phyloP scores from a whole-genome alignment of 257 asterid species.

The Plantago major region DNA sequence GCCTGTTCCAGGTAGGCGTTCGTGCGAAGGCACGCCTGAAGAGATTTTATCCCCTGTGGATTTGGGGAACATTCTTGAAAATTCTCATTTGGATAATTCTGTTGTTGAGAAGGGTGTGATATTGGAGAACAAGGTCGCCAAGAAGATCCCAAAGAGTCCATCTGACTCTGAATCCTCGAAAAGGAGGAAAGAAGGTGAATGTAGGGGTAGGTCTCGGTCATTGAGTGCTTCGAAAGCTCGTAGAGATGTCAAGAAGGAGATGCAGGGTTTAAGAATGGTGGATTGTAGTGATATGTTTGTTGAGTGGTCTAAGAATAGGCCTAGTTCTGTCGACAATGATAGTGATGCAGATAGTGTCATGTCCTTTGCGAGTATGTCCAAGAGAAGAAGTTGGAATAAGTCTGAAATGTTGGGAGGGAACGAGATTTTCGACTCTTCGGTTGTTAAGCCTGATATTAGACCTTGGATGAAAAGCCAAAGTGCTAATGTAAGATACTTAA shows the following conservation, averaged over 20 bases:
- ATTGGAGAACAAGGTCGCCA: constrained; percentile 52
- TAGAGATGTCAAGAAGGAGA: constrained; percentile 15
- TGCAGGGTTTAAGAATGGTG: constrained; percentile 3
- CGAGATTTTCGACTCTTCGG: constrained; percentile 53
- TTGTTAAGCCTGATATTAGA: constrained; percentile 35
- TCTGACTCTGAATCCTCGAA: constrained; percentile 27
- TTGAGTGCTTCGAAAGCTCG: constrained; percentile 35
- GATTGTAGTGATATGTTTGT: constrained; percentile 14
- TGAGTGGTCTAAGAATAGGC: constrained; percentile 17
- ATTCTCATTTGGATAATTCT: constrained; percentile 29
- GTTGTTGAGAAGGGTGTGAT: constrained; percentile 60
- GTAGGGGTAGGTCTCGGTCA: constrained; percentile 28
- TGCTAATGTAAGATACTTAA: constrained; percentile 39
- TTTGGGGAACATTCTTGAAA: constrained; percentile 25
- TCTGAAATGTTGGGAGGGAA: constrained; percentile 47
- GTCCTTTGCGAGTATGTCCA: constrained; percentile 30
- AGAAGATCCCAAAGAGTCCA: constrained; percentile 26
- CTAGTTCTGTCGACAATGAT: constrained; percentile 34
- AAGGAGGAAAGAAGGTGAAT: constrained; percentile 18
- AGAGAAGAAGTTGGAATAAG: constrained; percentile 72
- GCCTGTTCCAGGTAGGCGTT: constrained; percentile 57
- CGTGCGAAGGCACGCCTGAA: constrained; percentile 55
- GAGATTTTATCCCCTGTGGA: constrained; percentile 35
- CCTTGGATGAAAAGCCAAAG: constrained; percentile 37
- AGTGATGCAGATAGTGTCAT: constrained; percentile 43